Evolutionary conservation across 108 stramenopile species (phyloP).

Genomic region (Stephanodiscus minutulus): DNA sequence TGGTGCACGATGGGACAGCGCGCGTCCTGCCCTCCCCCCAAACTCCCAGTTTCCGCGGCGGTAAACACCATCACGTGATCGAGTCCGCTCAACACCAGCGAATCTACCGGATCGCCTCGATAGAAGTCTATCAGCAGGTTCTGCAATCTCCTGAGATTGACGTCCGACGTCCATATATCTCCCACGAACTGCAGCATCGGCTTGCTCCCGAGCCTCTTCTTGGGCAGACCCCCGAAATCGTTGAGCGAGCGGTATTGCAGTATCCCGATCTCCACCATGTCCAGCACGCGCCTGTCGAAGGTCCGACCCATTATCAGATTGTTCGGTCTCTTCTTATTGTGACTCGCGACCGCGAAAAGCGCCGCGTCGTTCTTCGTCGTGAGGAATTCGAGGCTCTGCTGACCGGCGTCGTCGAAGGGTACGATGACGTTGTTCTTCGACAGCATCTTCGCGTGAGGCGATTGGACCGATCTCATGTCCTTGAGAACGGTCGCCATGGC

Average conservation of each 20-base stretch:
- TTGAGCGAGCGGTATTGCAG: slow-evolving; percentile 76
- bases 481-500: slow-evolving; percentile 81
- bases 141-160: slow-evolving; percentile 71
- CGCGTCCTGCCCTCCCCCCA: slow-evolving; percentile 31
- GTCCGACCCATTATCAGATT: slow-evolving; percentile 96
- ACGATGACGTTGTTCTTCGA: slow-evolving; percentile 88
- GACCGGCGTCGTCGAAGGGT: slow-evolving; percentile 82
- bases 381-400: slow-evolving; percentile 82
- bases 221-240: slow-evolving; percentile 84
- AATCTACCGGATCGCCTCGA: slow-evolving; percentile 92
- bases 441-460: slow-evolving; percentile 82
- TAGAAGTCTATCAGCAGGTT: slow-evolving; percentile 96
- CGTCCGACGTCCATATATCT: slow-evolving; percentile 87
- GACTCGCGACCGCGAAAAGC: slow-evolving; percentile 91
- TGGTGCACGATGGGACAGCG: slow-evolving; percentile 67
- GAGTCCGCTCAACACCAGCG: slow-evolving; percentile 83
- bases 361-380: slow-evolving; percentile 95
- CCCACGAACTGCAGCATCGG: slow-evolving; percentile 93
- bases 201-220: slow-evolving; percentile 85
- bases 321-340: slow-evolving; percentile 99
- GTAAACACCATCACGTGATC: slow-evolving; percentile 96
- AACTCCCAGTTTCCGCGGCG: slow-evolving; percentile 46
- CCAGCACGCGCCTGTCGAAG: slow-evolving; percentile 95
- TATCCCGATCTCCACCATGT: slow-evolving; percentile 96
- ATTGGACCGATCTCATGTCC: slow-evolving; percentile 82